Evolutionary conservation across 2,329 filamentous ascomycete species (phyloP), one percentile per base, ranked within the genome.

Genomic region (Phoma sp.): DNA sequence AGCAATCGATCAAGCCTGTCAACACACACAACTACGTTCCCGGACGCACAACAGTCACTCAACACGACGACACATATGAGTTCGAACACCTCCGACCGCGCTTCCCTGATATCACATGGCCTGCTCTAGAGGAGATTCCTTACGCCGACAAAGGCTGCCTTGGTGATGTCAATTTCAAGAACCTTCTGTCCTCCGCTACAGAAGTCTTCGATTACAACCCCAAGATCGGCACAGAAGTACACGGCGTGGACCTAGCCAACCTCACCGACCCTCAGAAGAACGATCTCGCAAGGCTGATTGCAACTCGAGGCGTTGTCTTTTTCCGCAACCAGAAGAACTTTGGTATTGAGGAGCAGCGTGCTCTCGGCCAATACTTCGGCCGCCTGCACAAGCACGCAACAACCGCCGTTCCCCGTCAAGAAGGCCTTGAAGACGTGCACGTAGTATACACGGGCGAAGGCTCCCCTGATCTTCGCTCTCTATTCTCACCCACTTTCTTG

Each of bases 191-290:
- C 29, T 75, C 75, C 9, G 83, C 83, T 13, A 82, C 82, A 0
- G 80, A 82, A 24, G 76, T 85, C 33, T 83, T 84, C 57, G 83
- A 86, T 65, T 83, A 82, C 67, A 84, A 78, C 36, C 82, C 81
- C 17, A 84, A 83, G 61, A 82, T 84, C 49, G 82, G 82, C 44
- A 84, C 82, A 2, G 82, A 84, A 56, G 63, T 84, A 39, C 77
- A 78, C 38, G 82, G 82, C 3, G 71, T 84, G 24, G 77, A 83
- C 45, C 77, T 85, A 3, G 75, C 79, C 24, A 78, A 77, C 43
- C 73, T 84, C 27, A 82, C 73, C 2, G 77, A 83, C 52, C 73
- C 75, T 1, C 82, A 84, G 63, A 82, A 80, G 69, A 81, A 84
- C 58, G 82, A 84, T 47, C 75, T 84, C 4, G 82, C 82, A 2